Conservation (phyloP, 148 eudicot genomes). For the Rhododendron simsii region DNA sequence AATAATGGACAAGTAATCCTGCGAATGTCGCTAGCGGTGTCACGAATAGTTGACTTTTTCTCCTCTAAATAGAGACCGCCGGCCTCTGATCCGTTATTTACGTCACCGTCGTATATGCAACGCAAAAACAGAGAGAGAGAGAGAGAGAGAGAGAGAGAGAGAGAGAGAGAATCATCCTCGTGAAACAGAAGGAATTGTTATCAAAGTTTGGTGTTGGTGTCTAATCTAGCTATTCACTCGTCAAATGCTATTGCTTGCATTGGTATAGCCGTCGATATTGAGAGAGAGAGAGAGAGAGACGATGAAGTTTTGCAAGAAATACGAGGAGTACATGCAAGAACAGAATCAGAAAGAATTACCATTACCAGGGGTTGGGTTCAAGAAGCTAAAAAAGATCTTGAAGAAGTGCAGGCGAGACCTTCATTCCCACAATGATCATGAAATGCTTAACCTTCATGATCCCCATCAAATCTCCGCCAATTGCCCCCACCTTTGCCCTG, state of each 20-base stretch:
- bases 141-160: background rate
- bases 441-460: background rate
- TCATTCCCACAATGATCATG: constrained; percentile 20
- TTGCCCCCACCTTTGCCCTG: constrained; percentile 20
- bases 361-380: constrained; percentile 73
- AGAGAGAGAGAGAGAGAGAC: background rate
- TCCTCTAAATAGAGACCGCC: background rate
- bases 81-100: background rate
- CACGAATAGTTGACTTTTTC: background rate
- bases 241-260: background rate
- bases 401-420: constrained; percentile 53
- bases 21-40: background rate
- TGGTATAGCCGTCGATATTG: background rate
- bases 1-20: background rate
- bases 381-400: constrained; percentile 79
- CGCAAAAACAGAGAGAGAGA: background rate
- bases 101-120: background rate
- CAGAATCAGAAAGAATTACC: constrained; percentile 34
- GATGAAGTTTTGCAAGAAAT: constrained; percentile 70
- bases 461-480: background rate
- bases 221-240: background rate
- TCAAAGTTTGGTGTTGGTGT: background rate
- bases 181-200: background rate
- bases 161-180: background rate
- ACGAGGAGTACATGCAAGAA: constrained; percentile 38